Evolutionary conservation across 2,329 filamentous ascomycete species (phyloP).

Genomic region (Bipolaris zeicola): DNA sequence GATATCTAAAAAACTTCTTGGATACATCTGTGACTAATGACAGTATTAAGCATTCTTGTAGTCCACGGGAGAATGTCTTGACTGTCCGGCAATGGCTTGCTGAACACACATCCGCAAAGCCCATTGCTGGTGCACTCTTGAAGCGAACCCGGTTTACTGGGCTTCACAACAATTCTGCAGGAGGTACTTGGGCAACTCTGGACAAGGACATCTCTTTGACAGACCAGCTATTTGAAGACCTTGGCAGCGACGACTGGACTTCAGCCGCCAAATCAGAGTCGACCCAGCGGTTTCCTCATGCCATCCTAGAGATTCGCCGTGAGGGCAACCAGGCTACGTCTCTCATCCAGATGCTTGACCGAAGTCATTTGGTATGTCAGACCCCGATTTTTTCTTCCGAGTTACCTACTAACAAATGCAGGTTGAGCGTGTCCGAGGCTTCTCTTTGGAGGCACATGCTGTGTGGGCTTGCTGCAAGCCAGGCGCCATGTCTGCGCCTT

Average conservation of each 20-base stretch:
- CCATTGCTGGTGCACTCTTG: slow-evolving; percentile 54
- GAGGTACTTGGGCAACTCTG: slow-evolving; percentile 55
- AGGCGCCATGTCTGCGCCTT: slow-evolving; percentile 52
- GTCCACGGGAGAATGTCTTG: slow-evolving; percentile 23
- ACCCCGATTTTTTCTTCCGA: slow-evolving; percentile 1
- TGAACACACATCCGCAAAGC: slow-evolving; percentile 51
- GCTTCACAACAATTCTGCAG: slow-evolving; percentile 51
- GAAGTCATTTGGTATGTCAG: slow-evolving; percentile 53
- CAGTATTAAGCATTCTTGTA: slow-evolving; percentile 13
- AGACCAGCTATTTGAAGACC: slow-evolving; percentile 31
- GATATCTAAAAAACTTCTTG: slow-evolving; percentile 50
- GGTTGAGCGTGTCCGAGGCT: slow-evolving; percentile 59
- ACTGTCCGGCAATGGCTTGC: slow-evolving; percentile 52
- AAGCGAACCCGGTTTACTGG: slow-evolving; percentile 57
- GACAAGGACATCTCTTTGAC: slow-evolving; percentile 56
- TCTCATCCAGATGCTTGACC: slow-evolving; percentile 53
- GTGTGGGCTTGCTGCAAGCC: slow-evolving; percentile 57
- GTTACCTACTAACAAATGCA: slow-evolving; percentile 32
- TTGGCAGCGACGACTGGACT: slow-evolving; percentile 42
- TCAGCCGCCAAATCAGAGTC: slow-evolving; percentile 30
- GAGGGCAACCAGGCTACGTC: slow-evolving; percentile 51
- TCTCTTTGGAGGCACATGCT: slow-evolving; percentile 60
- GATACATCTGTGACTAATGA: slow-evolving; percentile 32
- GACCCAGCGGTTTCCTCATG: slow-evolving; percentile 54
- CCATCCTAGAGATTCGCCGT: slow-evolving; percentile 57